These are phyloP conservation scores for Bullera alba DNA, from an alignment of 768 basidiomycete genomes.

Conservation along the genomic window DNA sequence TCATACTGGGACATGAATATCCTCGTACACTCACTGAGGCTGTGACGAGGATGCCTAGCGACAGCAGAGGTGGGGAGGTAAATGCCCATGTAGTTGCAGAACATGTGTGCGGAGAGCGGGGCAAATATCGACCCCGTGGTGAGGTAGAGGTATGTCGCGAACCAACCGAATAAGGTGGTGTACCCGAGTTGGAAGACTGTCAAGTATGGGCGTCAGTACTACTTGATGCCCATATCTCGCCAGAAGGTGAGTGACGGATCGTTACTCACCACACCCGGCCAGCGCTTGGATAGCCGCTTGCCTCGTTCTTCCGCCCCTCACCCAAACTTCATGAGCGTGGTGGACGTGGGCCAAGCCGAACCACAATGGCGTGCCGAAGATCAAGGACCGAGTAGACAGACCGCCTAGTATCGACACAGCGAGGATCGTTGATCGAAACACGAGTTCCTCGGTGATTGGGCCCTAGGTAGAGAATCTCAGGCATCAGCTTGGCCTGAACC, in stretches of 20 bases:
- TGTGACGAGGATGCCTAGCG: slow-evolving; percentile 52
- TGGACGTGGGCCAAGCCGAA: slow-evolving; percentile 91
- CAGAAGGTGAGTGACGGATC: not conserved
- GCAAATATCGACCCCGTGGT: slow-evolving; percentile 73
- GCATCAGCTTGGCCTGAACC: too few species aligned
- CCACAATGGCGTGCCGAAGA: slow-evolving; percentile 72
- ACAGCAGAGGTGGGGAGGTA: slow-evolving; percentile 63
- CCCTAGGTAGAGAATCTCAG: slow-evolving; percentile 51
- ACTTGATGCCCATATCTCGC: not conserved
- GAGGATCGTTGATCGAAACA: slow-evolving; percentile 79
- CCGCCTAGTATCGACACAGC: slow-evolving; percentile 64
- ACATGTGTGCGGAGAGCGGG: slow-evolving; percentile 70
- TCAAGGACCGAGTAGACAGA: slow-evolving; percentile 55
- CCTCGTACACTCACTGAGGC: slow-evolving; percentile 50
- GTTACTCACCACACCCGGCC: slow-evolving; percentile 47
- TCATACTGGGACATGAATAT: not conserved
- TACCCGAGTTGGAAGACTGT: slow-evolving; percentile 81
- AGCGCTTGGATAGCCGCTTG: slow-evolving; percentile 61
- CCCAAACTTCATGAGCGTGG: slow-evolving; percentile 81
- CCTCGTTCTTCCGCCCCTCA: slow-evolving; percentile 61
- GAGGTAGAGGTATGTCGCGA: slow-evolving; percentile 75
- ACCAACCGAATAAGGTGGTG: slow-evolving; percentile 88
- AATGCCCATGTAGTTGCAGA: slow-evolving; percentile 92
- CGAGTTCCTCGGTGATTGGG: slow-evolving; percentile 85
- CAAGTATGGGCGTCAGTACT: not conserved